Percentiles rank a stretch among this genome's conserved stretches.
Evolutionary conservation across 352 stramenopile species (phyloP).

Genomic region (Phytophthora nicotianae): DNA sequence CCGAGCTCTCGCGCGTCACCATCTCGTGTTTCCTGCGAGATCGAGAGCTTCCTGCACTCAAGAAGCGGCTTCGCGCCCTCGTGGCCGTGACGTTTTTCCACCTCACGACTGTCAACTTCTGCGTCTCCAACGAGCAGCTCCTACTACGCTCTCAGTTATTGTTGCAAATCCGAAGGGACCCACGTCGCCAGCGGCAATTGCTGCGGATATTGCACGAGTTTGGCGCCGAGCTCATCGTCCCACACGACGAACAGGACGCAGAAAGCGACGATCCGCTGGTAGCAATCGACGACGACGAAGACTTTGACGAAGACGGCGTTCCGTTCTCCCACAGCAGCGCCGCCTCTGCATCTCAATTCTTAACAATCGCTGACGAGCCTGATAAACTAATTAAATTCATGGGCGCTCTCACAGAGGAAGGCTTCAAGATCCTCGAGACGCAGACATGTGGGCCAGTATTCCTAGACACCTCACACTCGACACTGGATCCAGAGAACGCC

Average conservation of each 20-base stretch:
- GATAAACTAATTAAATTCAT: slow-evolving; percentile 50
- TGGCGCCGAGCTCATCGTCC: slow-evolving; percentile 34
- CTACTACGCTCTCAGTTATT: slow-evolving; percentile 69
- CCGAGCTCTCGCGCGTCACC: slow-evolving; percentile 77
- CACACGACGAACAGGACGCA: slow-evolving; percentile 34
- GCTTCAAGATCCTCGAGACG: slow-evolving; percentile 55
- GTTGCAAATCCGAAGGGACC: slow-evolving; percentile 42
- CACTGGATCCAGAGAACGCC: slow-evolving; percentile 57
- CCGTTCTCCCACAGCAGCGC: slow-evolving; percentile 20
- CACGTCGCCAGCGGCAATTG: slow-evolving; percentile 30
- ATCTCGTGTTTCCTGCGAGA: slow-evolving; percentile 70
- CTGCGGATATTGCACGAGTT: slow-evolving; percentile 45
- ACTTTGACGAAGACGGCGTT: slow-evolving; percentile 38
- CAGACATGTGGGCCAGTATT: slow-evolving; percentile 68
- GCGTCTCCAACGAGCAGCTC: slow-evolving; percentile 65
- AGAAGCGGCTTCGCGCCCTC: slow-evolving; percentile 62
- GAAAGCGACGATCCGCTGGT: slow-evolving; percentile 28
- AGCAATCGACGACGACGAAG: slow-evolving; percentile 44
- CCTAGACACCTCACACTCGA: slow-evolving; percentile 67
- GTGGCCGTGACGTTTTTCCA: slow-evolving; percentile 84
- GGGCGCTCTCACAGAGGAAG: slow-evolving; percentile 33
- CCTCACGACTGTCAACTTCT: slow-evolving; percentile 69
- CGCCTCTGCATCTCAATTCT: slow-evolving; percentile 37
- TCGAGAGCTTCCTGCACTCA: slow-evolving; percentile 52
- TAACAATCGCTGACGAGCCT: slow-evolving; percentile 64